Percentiles rank a stretch among this genome's conserved stretches.
These are phyloP conservation scores for Adansonia digitata DNA, from an alignment of 345 rosid species.

Conservation along the genomic window DNA sequence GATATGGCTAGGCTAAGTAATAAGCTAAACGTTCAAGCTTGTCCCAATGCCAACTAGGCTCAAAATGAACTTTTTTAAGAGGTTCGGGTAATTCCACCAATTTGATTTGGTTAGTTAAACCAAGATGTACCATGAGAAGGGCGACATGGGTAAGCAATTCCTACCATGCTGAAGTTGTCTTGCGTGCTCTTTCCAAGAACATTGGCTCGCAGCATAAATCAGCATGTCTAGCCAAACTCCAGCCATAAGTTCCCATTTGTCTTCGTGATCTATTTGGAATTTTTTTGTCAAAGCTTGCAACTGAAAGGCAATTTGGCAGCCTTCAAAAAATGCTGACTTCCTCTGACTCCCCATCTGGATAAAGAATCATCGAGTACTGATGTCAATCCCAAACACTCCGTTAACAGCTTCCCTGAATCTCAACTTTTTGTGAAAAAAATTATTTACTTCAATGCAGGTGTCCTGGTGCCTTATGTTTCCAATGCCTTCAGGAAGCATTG, in stretches of 20 bases:
- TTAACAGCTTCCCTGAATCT: neutral
- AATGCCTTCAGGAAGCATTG: conserved; percentile 20
- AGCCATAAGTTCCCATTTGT: conserved; percentile 20
- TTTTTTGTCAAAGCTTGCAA: neutral
- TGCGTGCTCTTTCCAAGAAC: conserved; percentile 21
- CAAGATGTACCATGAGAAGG: conserved; percentile 22
- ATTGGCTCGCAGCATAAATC: conserved; percentile 14
- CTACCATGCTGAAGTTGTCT: conserved; percentile 18
- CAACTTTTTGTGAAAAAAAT: neutral
- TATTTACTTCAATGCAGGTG: conserved; percentile 1
- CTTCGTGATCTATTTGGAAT: neutral
- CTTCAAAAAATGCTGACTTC: conserved; percentile 15
- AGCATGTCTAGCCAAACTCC: conserved; percentile 26
- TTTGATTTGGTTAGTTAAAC: neutral
- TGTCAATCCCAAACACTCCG: neutral
- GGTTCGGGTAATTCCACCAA: neutral
- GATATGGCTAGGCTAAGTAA: neutral
- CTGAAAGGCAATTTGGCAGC: neutral
- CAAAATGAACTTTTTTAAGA: neutral
- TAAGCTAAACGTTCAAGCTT: neutral
- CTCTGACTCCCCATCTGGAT: neutral
- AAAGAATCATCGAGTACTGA: neutral
- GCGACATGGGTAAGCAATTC: conserved; percentile 28
- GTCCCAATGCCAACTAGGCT: neutral
- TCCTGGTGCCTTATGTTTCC: conserved; percentile 7